Conservation (phyloP, 768 basidiomycete genomes). For the Lentinula sp. region DNA sequence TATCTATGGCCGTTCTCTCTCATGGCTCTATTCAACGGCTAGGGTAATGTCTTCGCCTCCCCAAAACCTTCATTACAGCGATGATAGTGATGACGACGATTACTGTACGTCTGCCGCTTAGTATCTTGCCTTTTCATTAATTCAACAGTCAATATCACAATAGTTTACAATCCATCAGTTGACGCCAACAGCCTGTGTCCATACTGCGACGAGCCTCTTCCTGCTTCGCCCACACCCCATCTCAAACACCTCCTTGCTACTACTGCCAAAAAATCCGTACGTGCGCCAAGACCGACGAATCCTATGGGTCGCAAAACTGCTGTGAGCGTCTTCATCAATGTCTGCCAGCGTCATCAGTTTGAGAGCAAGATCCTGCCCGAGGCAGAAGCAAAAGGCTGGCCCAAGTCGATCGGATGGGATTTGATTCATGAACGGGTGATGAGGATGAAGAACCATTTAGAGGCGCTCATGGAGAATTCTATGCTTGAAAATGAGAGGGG, state of each 20-base stretch:
- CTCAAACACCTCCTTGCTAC: slow-evolving; percentile 47
- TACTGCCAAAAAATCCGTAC: slow-evolving; percentile 46
- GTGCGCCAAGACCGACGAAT: slow-evolving; percentile 64
- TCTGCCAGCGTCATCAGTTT: slow-evolving; percentile 77
- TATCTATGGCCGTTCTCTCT: neutral
- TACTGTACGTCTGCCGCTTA: slow-evolving; percentile 26
- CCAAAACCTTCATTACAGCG: slow-evolving; percentile 1
- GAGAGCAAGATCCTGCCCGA: slow-evolving; percentile 69
- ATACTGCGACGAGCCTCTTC: slow-evolving; percentile 72
- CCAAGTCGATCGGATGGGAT: slow-evolving; percentile 62
- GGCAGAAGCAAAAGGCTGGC: slow-evolving; percentile 72
- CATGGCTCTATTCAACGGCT: neutral
- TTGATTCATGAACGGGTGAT: slow-evolving; percentile 47
- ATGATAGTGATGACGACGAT: slow-evolving; percentile 38
- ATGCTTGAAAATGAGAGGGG: slow-evolving; percentile 11
- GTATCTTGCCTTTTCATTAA: neutral
- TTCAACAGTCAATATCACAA: slow-evolving; percentile 21
- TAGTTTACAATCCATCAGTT: slow-evolving; percentile 40
- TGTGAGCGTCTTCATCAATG: slow-evolving; percentile 52
- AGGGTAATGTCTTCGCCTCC: neutral
- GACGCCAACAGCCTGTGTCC: slow-evolving; percentile 75
- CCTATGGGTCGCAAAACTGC: slow-evolving; percentile 54
- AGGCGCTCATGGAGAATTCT: slow-evolving; percentile 46
- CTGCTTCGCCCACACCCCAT: slow-evolving; percentile 52
- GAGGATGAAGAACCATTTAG: slow-evolving; percentile 39